Percentiles rank a stretch among this genome's conserved stretches.
Conservation (phyloP, 139 green algal species). For the Pseudopediastrum boryanum region DNA sequence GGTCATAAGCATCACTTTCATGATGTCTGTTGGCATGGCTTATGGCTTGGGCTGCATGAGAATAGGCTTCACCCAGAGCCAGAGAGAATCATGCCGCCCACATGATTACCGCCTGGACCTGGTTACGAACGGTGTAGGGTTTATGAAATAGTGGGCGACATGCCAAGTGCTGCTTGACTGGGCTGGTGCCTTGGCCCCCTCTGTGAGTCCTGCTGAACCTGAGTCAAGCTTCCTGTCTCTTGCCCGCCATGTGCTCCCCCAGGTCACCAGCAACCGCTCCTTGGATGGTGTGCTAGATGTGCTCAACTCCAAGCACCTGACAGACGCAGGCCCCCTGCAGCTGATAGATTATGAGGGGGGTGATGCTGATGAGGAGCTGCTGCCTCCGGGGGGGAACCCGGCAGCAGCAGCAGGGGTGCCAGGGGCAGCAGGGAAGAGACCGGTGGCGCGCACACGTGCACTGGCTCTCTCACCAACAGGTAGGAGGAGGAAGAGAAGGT, state of each 20-base stretch:
- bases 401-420: slow-evolving; percentile 41
- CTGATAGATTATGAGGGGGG: slow-evolving; percentile 73
- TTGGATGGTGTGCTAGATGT: slow-evolving; percentile 94
- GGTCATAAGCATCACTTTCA: no score
- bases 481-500: no score
- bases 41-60: no score
- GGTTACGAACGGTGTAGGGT: no score
- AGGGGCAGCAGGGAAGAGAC: slow-evolving; percentile 44
- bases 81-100: no score
- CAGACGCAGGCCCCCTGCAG: slow-evolving; percentile 88
- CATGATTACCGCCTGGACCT: no score
- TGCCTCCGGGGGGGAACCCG: slow-evolving; percentile 42
- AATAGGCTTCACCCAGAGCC: no score
- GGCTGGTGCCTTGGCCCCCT: neutral
- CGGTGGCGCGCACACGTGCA: slow-evolving; percentile 59
- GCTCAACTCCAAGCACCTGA: slow-evolving; percentile 91
- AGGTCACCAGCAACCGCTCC: slow-evolving; percentile 76
- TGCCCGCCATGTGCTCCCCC: neutral
- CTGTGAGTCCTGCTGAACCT: neutral
- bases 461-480: slow-evolving; percentile 87
- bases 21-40: no score
- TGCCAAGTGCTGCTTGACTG: no score
- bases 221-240: neutral
- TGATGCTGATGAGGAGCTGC: slow-evolving; percentile 43
- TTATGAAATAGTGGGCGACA: no score